A percentile compares a stretch with the other conserved stretches of the same genome.
phyloP scores from a whole-genome alignment of 2,329 filamentous ascomycete species.

The Fusarium concolor region DNA sequence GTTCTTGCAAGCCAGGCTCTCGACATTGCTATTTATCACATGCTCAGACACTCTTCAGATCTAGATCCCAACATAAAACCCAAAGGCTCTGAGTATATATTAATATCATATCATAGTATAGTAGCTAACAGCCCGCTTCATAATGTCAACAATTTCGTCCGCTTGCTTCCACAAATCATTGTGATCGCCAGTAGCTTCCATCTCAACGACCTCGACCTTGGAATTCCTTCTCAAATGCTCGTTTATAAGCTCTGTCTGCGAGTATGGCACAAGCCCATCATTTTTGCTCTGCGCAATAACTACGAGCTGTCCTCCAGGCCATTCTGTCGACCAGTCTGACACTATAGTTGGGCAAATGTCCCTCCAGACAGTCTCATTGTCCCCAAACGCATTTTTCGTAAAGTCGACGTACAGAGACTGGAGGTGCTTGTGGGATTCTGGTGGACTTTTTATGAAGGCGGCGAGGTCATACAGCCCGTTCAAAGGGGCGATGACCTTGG shows the following conservation, averaged over 20 bases:
- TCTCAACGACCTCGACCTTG: background rate
- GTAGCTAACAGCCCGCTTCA: background rate
- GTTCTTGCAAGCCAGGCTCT: no score
- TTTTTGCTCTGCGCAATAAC: background rate
- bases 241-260: background rate
- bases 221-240: background rate
- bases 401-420: background rate
- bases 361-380: background rate
- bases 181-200: background rate
- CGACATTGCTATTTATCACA: no score
- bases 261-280: background rate
- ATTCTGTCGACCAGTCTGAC: background rate
- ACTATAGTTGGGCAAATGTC: background rate
- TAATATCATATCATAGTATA: no score
- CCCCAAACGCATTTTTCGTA: constrained; percentile 3
- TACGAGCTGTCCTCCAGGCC: background rate
- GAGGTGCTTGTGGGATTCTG: background rate
- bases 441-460: background rate
- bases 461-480: constrained; percentile 8
- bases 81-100: no score
- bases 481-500: background rate
- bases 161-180: constrained; percentile 3
- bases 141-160: background rate
- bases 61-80: no score
- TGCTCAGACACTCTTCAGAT: no score